These are phyloP conservation scores for Cicer arietinum DNA, from an alignment of 306 rosid species.

Conservation along the genomic window DNA sequence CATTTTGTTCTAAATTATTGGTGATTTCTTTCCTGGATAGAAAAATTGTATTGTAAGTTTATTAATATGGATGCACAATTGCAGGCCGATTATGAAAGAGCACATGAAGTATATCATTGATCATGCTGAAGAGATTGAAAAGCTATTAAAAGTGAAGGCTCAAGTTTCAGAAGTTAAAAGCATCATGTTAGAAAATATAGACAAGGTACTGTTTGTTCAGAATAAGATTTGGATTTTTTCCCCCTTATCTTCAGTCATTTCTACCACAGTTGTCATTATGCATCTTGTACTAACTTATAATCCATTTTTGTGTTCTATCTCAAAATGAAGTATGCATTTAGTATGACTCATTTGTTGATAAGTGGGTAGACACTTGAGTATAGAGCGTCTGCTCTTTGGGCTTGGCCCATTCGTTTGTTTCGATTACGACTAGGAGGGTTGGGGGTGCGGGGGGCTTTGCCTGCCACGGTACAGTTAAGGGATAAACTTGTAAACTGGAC, in stretches of 20 bases:
- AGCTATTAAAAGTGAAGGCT: constrained; percentile 90
- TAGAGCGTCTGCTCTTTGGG: no score
- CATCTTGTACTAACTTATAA: background rate
- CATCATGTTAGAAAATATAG: constrained; percentile 88
- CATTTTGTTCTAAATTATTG: constrained; percentile 33
- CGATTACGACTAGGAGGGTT: no score
- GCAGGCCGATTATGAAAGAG: constrained; percentile 86
- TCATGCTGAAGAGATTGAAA: constrained; percentile 90
- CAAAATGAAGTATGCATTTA: background rate
- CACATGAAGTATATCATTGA: constrained; percentile 92
- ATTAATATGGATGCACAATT: constrained; percentile 43
- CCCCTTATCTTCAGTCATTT: background rate
- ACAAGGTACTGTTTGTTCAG: constrained; percentile 48
- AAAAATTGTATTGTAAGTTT: background rate
- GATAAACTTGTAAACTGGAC: no score
- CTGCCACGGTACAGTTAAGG: no score
- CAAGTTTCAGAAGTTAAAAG: constrained; percentile 92
- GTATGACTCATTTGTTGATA: no score
- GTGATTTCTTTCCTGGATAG: constrained; percentile 16
- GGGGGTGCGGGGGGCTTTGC: no score
- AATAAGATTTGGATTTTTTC: background rate
- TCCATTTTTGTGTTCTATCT: constrained; percentile 1
- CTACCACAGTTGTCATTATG: constrained; percentile 6
- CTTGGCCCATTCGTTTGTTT: no score
- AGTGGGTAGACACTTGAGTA: no score